These are phyloP conservation scores for Zygoascus bituminiphila DNA, from an alignment of 805 yeast species.

Conservation along the genomic window DNA sequence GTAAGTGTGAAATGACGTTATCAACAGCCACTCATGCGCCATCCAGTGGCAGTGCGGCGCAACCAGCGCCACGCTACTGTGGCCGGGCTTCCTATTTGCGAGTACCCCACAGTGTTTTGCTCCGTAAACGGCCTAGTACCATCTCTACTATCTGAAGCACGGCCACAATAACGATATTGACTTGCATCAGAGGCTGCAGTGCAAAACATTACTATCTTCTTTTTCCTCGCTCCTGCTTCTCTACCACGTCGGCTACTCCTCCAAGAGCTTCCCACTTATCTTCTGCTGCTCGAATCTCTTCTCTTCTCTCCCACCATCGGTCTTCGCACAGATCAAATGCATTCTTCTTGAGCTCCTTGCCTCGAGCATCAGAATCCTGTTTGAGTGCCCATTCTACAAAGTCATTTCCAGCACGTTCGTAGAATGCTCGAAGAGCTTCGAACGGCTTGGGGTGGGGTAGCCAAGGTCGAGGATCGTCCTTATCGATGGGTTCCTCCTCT, in stretches of 20 bases:
- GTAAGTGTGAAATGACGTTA: constrained; percentile 1
- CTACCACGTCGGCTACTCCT: constrained; percentile 83
- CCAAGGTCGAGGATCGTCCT: constrained; percentile 94
- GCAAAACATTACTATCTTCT: background rate
- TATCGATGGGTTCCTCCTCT: constrained; percentile 54
- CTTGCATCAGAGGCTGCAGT: too few species aligned
- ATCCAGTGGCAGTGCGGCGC: background rate
- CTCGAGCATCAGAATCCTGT: constrained; percentile 74
- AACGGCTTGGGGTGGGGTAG: constrained; percentile 94
- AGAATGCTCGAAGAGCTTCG: constrained; percentile 75
- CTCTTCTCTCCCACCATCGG: constrained; percentile 99
- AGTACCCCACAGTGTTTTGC: too few species aligned
- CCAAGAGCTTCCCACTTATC: constrained; percentile 85
- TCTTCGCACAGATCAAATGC: constrained; percentile 88
- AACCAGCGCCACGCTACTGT: background rate
- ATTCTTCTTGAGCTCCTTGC: constrained; percentile 79
- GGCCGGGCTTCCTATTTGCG: too few species aligned
- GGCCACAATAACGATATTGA: background rate
- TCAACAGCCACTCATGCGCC: constrained; percentile 2
- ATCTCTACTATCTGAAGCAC: too few species aligned
- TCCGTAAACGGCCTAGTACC: too few species aligned
- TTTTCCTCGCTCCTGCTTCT: constrained; percentile 33
- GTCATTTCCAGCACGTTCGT: constrained; percentile 74
- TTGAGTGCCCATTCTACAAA: constrained; percentile 92
- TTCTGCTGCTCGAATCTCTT: constrained; percentile 78